Base-by-base conservation (phyloP, 352 stramenopile genomes). In the Globisporangium megalacanthum region DNA sequence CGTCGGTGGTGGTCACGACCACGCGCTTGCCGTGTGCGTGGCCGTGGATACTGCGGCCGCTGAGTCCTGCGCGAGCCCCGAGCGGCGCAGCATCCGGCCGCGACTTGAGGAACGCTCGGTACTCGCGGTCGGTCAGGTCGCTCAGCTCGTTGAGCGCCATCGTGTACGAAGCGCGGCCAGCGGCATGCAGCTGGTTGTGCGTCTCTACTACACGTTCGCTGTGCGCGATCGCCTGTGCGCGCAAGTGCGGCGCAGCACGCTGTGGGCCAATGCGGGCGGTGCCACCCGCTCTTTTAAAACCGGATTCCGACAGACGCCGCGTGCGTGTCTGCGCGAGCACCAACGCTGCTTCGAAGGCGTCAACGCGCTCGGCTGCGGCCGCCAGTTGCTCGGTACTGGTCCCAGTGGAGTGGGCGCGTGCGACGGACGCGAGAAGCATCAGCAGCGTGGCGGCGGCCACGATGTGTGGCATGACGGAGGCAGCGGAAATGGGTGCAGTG, bases 71-170 rank as follows among this genome's bases (percentile, higher is more conserved):
- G 4, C 46, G 36, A 47, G 10, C 14, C 20, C 13, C 33, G 42
- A 35, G 49, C 33, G n/a, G 64, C 15, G 47, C 47, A 15, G 44
- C 52, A 46, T 88, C 70, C 13, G 72, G 72, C 48, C 71, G 64
- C 2, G 79, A 82, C 13, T 54, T 67, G 14, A 92, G 58, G 56
- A 89, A 89, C 1, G 62, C 63, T 37, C 64, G 59, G 66, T 90
- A 92, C 60, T 92, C 76, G 33, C 77, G 69, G 33, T 79, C 68
- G 22, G 68, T 89, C 45, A 89, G 61, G 62, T 89, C 83, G 56
- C 76, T 88, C 25, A 89, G 67, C 39, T 73, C 68, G 49, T 90
- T 92, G 49, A 77, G 86, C 33, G 66, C 61, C 64, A 89, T 61
- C 19, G 79, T 86, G 54, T 72, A 90, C 6, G 65, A 69, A 37